Base-by-base conservation (phyloP, 345 rosid genomes). In the Eucalyptus urophylla region DNA sequence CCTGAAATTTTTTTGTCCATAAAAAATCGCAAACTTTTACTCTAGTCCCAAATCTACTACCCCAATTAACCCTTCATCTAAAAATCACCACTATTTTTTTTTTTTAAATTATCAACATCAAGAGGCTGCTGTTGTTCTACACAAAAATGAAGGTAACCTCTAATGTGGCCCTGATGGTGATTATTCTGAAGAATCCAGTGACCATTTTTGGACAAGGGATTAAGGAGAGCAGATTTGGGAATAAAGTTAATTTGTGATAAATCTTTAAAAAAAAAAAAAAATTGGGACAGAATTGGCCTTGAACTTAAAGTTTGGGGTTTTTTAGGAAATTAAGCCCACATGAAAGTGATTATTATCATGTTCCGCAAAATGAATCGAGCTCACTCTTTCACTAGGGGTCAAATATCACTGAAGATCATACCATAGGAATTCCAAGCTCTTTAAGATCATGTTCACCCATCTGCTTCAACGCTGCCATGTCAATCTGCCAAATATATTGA, bases 401-500 rank as follows among this genome's bases (percentile, higher is more conserved):
- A 76, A 88, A 85, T 89, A 87, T 22, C 88, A 86, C 86, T 8
- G 13, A 88, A 72, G 60, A n/a, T 60, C 60, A 86, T 95, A 98
- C 99, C 99, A 97, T 98, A 85, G 99, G 99, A 92, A 97, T 97
- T 90, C 95, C 97, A 88, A 98, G 92, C 91, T 98, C 99, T 93
- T 96, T 98, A 62, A 98, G 95, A 91, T 98, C 99, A 85, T 90
- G 93, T 91, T 98, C 99, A 72, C 97, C 94, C 99, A 98, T 98
- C 93, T 95, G 99, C 94, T 91, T 97, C 91, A 98, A 91, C 33
- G 97, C 97, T 15, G 94, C 65, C 98, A 98, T 97, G 92, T 98
- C 99, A 91, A 98, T 95, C 99, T 98, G 94, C 47, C 86, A 89
- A 89, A 89, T 89, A 90, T 25, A 93, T 89, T 21, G 47, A 76